Base-by-base conservation (phyloP, 257 asterid species). In the Paraleonurus japonicus region DNA sequence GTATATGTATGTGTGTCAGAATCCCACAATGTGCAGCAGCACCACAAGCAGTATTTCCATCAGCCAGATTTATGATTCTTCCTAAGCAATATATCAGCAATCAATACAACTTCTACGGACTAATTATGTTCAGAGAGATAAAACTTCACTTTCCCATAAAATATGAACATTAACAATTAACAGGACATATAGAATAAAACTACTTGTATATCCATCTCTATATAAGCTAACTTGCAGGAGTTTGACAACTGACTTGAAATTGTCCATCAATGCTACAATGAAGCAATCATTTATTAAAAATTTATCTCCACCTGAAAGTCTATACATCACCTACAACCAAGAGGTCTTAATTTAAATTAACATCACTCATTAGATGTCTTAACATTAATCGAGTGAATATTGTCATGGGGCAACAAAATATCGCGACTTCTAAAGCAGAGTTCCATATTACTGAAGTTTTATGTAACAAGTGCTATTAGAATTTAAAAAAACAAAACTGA, bases 91-190 rank as follows among this genome's bases (percentile, higher is more conserved):
- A 45, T 24, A 72, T 64, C 17, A 75, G 54, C 35, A 45, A 12
- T 45, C 51, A 66, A 73, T 30, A 33, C 7, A 53, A 28, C 23
- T 28, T 45, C 67, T 9, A 39, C 59, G 15, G 77, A 50, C 75
- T 32, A 27, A 26, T 30, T 32, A 61, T 39, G 23, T 7, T 54
- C 16, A 61, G 54, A 76, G 19, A 4, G 7, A 33, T 33, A 26
- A 4, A 4, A 51, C 17, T 53, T 68, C 39, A 33, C 37, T 68
- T 73, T 13, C 20, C 11, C 11, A 61, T 65, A 13, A 58, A 55
- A 57, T 15, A 3, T 9, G 12, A 17, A 8, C 50, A 55, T 20
- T 53, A 47, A 69, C 39, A 23, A 65, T 23, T 9, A 17, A 26
- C 10, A 1, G 43, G 10, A 22, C 7, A 33, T 7, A 33, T 33